Percentiles rank a stretch among this genome's conserved stretches.
Evolutionary conservation across 495 filamentous ascomycete species (phyloP).

Genomic region (Sordaria brevicollis): DNA sequence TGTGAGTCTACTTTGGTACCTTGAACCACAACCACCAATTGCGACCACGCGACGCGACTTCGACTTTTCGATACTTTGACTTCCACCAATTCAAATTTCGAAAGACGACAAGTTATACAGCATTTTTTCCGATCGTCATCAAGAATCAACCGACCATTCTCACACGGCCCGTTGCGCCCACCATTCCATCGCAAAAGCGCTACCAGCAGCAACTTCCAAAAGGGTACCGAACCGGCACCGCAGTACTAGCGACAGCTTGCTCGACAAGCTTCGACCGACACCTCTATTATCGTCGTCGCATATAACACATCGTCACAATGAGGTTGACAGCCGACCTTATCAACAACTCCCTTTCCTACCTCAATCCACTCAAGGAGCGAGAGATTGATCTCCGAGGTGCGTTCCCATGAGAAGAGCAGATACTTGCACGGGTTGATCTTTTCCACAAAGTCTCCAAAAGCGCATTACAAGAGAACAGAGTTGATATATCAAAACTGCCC

Average conservation of each 20-base stretch:
- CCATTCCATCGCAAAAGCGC: neutral
- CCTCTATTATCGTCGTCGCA: neutral
- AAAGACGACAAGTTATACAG: neutral
- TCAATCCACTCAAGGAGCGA: slow-evolving; percentile 94
- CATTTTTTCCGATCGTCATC: neutral
- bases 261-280: neutral
- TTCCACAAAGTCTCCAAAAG: neutral
- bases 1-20: neutral
- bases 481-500: slow-evolving; percentile 53
- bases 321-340: slow-evolving; percentile 93
- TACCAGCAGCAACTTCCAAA: neutral
- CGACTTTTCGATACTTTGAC: neutral
- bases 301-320: slow-evolving; percentile 46
- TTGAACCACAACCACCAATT: neutral
- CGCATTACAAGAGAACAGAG: slow-evolving; percentile 44
- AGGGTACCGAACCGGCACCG: neutral
- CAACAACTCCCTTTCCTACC: slow-evolving; percentile 83
- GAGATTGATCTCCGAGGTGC: slow-evolving; percentile 99
- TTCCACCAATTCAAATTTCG: neutral
- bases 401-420: slow-evolving; percentile 90
- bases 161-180: neutral
- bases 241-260: neutral
- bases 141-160: neutral
- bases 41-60: neutral
- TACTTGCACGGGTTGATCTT: slow-evolving; percentile 68